A percentile compares a stretch with the other conserved stretches of the same genome.
These are phyloP conservation scores for Fusarium newnesense DNA, from an alignment of 2,329 filamentous ascomycete genomes.

Conservation along the genomic window DNA sequence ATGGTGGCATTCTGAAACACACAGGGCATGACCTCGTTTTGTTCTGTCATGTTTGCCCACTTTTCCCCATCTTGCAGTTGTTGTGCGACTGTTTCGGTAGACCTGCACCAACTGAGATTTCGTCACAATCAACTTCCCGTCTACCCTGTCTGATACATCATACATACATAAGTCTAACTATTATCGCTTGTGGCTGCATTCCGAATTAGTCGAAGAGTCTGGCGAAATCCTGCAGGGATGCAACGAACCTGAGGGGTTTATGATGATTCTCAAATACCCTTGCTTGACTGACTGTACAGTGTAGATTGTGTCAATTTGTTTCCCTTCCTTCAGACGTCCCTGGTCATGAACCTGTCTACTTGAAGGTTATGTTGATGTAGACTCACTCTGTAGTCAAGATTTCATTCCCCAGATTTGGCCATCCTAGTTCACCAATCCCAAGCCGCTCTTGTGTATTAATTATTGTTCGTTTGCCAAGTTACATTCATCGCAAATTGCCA, in stretches of 20 bases:
- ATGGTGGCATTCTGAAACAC: slow-evolving; percentile 14
- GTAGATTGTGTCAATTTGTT: neutral
- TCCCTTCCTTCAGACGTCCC: neutral
- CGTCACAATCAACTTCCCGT: neutral
- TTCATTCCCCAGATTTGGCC: neutral
- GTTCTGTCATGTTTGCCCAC: slow-evolving; percentile 18
- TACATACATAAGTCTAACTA: slow-evolving; percentile 13
- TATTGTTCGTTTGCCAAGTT: slow-evolving; percentile 12
- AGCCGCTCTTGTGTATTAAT: neutral
- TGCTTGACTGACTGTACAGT: neutral
- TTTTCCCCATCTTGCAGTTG: slow-evolving; percentile 11
- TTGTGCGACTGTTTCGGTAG: neutral
- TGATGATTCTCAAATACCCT: neutral
- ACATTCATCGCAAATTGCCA: neutral
- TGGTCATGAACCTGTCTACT: neutral
- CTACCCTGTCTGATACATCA: slow-evolving; percentile 15
- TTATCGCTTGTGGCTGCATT: slow-evolving; percentile 24
- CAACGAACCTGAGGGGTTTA: slow-evolving; percentile 43
- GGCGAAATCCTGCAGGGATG: slow-evolving; percentile 30
- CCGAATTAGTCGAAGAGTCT: slow-evolving; percentile 1
- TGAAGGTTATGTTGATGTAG: neutral
- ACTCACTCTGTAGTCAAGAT: neutral
- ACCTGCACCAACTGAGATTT: neutral
- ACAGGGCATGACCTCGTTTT: neutral
- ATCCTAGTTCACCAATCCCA: neutral